phyloP scores from a whole-genome alignment of 75 land plant species.

The Pinus tabuliformis region DNA sequence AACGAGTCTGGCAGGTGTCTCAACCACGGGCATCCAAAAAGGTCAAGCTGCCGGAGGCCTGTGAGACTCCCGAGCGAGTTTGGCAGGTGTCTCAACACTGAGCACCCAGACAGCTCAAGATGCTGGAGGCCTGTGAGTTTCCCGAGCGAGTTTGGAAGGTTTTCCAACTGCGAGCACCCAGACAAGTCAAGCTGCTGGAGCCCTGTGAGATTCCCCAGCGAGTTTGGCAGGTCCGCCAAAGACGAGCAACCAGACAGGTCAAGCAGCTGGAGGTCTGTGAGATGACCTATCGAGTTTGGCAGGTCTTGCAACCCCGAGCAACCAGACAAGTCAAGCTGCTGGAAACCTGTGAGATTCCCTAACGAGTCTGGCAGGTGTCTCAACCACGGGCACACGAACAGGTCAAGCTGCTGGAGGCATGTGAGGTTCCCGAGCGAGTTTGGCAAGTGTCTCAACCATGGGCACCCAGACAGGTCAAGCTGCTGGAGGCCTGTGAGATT shows the following conservation, averaged over 20 bases:
- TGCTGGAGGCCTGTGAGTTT: too few relatives aligned
- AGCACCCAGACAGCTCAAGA: too few relatives aligned
- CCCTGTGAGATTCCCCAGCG: background rate
- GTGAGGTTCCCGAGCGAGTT: background rate
- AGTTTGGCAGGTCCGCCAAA: background rate
- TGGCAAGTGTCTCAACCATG: background rate
- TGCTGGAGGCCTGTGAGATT: background rate
- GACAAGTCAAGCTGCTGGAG: background rate
- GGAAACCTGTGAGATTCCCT: background rate
- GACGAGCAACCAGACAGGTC: background rate
- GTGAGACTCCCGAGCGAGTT: too few relatives aligned
- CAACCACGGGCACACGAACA: background rate
- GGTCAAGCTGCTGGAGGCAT: background rate
- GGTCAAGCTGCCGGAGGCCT: too few relatives aligned
- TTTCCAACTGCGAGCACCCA: background rate
- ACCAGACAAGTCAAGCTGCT: background rate
- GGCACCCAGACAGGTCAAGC: background rate
- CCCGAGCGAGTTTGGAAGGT: too few relatives aligned
- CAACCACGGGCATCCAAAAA: too few relatives aligned
- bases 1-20: too few relatives aligned
- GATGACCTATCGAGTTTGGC: background rate
- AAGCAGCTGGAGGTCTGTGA: background rate
- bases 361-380: background rate
- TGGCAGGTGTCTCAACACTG: too few relatives aligned
- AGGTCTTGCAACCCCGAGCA: background rate